Percentiles rank a stretch among this genome's conserved stretches.
These are phyloP conservation scores for Triadica sebifera DNA, from an alignment of 345 rosid species.

Conservation along the genomic window DNA sequence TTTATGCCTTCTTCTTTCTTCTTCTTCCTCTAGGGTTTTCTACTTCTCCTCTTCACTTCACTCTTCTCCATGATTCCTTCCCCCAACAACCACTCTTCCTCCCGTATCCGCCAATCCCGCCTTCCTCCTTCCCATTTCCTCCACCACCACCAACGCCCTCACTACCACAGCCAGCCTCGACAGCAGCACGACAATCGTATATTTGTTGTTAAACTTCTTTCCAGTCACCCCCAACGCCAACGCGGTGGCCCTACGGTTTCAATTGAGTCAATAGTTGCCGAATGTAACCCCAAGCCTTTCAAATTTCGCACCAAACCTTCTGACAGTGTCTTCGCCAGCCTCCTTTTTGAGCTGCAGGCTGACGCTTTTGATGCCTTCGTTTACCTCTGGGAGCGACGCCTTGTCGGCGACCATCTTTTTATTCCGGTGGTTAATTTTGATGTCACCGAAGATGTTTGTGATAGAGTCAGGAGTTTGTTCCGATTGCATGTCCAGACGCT, in stretches of 20 bases:
- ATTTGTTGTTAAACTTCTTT: constrained; percentile 2
- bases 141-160: not conserved
- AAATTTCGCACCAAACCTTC: not conserved
- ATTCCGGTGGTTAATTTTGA: constrained; percentile 10
- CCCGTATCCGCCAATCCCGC: not conserved
- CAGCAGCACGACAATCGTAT: not conserved
- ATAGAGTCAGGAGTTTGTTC: constrained; percentile 8
- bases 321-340: not conserved
- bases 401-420: constrained; percentile 16
- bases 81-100: not conserved
- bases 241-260: not conserved
- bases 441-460: not conserved
- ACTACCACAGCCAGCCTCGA: not conserved
- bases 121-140: not conserved
- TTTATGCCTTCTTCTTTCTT: not conserved
- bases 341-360: not conserved
- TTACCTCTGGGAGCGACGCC: constrained; percentile 15
- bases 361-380: constrained; percentile 4
- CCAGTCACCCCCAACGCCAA: not conserved
- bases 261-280: constrained; percentile 8
- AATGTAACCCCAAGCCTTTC: constrained; percentile 10
- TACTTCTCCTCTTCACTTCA: not conserved
- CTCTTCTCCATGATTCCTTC: not conserved
- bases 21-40: constrained; percentile 7
- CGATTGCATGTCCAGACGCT: constrained; percentile 30